These are phyloP conservation scores for Gnaphalium uliginosum DNA, from an alignment of 129 eudicot species.

Conservation along the genomic window DNA sequence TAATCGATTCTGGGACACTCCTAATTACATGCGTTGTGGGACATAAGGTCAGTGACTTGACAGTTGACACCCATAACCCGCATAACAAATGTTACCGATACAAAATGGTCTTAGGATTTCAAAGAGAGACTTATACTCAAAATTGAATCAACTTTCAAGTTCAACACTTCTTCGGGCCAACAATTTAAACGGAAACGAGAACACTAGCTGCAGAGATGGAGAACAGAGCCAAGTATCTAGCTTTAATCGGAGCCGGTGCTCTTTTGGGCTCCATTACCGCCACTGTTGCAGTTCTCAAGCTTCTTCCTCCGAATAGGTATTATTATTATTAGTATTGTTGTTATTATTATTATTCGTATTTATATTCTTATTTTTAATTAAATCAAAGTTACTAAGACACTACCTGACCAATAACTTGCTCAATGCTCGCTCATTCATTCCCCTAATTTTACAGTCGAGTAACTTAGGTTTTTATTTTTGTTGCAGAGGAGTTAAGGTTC, in stretches of 20 bases:
- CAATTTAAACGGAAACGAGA: not conserved
- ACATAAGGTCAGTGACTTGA: no score
- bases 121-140: no score
- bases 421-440: not conserved
- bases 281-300: slow-evolving; percentile 61
- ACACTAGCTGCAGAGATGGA: slow-evolving; percentile 38
- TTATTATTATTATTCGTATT: not conserved
- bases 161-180: not conserved
- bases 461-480: not conserved
- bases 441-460: slow-evolving; percentile 8
- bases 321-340: not conserved
- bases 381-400: not conserved
- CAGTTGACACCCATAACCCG: no score
- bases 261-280: slow-evolving; percentile 66
- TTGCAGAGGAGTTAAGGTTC: slow-evolving; percentile 26
- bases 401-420: not conserved
- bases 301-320: slow-evolving; percentile 30
- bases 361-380: not conserved
- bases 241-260: slow-evolving; percentile 75
- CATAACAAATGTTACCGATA: no score
- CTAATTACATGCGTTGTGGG: no score
- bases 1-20: no score
- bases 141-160: no score
- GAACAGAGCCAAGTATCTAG: slow-evolving; percentile 47
- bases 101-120: no score